Base-by-base conservation (phyloP, 2,329 filamentous ascomycete genomes). In the Colletotrichum cuscutae region DNA sequence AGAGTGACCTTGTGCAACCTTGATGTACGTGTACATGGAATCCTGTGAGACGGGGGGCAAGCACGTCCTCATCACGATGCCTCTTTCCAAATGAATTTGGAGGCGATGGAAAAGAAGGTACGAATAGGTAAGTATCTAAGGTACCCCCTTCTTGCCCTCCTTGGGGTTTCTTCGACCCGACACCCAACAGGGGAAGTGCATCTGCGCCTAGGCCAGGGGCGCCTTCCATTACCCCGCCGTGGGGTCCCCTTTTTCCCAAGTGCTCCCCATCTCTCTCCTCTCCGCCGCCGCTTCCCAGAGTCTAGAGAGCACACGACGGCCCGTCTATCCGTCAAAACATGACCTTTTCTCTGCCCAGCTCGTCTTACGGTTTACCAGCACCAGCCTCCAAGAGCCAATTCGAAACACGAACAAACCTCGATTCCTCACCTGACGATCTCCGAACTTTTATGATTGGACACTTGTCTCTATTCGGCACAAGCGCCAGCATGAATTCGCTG, bases 281-380 rank as follows among this genome's bases (percentile, higher is more conserved):
- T 28, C 58, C 60, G 69, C 63, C 60, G 69, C 63, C 65, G 46
- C 57, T 54, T 15, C 28, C 65, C 53, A 68, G 58, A 75, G 49
- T 15, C 28, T 62, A 46, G 58, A 75, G 49, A 68, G 49, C 62
- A 77, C 74, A 76, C 78, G 77, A 78, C 81, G 81, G 81, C 78
- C 81, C 81, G 81, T 77, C 78, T 80, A 74, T 79, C 81, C 81
- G 80, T 76, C 73, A 78, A 74, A 73, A 75, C 35, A 77, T 66
- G 46, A 15, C 37, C 42, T 46, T 53, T 11, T 57, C 53, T 53
- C 63, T 62, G 42, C 59, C 68, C 54, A 63, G 24, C 59, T 57
- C 32, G 26, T 56, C 46, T 13, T 49, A 32, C 30, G 30, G 30
- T 32, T 32, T 32, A 49, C 42, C 8, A 49, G 42, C 42, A 42